Evolutionary conservation across 2,329 filamentous ascomycete genomes (phyloP), one percentile per base, ranked within the genome.

Genomic region (Leptographium galeiforme): DNA sequence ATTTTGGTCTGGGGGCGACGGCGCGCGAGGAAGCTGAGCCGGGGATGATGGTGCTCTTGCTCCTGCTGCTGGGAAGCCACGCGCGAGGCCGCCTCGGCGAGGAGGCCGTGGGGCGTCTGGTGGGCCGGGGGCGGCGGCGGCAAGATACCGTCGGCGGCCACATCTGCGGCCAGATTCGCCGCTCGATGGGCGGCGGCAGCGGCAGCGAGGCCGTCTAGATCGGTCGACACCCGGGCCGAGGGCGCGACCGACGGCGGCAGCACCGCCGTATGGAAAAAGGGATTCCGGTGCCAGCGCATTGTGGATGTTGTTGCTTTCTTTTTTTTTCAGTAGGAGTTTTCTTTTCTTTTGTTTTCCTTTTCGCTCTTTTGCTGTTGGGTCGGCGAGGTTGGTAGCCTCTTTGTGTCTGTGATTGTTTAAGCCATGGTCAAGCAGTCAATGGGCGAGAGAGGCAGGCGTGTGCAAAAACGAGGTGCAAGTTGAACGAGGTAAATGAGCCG

Each of bases 271-370:
- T 60, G 54, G 54, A 59, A 60, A 25, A 60, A 59, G 52, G 57
- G 59, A 39, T 60, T 60, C 11, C 57, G 55, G 46, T 59, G 56
- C 59, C 59, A 60, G 47, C 53, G 57, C 59, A 60, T 60, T 8
- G 48, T 51, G 49, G 30, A 11, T 36, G 45, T n/a, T 6, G 39
- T 40, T 6, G 8, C 25, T 25, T 25, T 25, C 25, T 25, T 25
- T 25, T 25, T 25, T 25, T 25, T 25, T 25, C 25, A 3, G 25
- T n/a, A n/a, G n/a, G n/a, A n/a, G n/a, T n/a, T 25, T 25, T 25
- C 25, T 25, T 25, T 25, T 25, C 25, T 25, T 25, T 25, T n/a
- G n/a, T n/a, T 25, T 25, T 25, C 5, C 25, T 25, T 25, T 25
- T 25, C 25, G 25, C 25, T 25, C 25, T 2, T 25, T 25, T 25